Percentiles rank a stretch among this genome's conserved stretches.
phyloP scores from a whole-genome alignment of 768 basidiomycete species.

The Sporobolomyces roseus region DNA sequence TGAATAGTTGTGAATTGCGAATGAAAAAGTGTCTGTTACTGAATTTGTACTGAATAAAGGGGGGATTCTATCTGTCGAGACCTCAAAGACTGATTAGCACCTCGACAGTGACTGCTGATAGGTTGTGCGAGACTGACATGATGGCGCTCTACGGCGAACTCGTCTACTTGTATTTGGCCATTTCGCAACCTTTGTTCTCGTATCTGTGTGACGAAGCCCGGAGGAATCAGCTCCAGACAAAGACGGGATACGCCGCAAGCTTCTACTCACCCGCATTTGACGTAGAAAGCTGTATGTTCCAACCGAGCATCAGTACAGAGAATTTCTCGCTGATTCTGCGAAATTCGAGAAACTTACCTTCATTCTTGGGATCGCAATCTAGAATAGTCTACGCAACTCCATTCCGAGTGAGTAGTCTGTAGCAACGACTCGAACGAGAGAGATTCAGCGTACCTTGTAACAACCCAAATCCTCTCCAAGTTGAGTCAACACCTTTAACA shows the following conservation, averaged over 20 bases:
- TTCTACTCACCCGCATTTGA: conserved; percentile 87
- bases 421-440: neutral
- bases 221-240: no score
- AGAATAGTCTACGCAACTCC: conserved; percentile 66
- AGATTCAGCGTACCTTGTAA: conserved; percentile 61
- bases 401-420: no score
- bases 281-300: conserved; percentile 72
- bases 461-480: conserved; percentile 76
- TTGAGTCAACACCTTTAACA: conserved; percentile 78
- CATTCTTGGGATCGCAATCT: conserved; percentile 85
- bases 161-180: conserved; percentile 56
- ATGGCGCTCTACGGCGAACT: no score
- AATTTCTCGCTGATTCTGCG: neutral
- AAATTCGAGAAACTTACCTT: conserved; percentile 62
- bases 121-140: no score
- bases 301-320: neutral
- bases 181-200: conserved; percentile 84
- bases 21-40: no score
- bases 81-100: no score
- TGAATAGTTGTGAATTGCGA: no score
- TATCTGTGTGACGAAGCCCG: no score
- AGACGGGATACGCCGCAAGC: no score
- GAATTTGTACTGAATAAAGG: no score
- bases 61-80: no score
- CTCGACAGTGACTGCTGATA: no score